Evolutionary conservation across 768 basidiomycete species (phyloP), one percentile per base, ranked within the genome.

Genomic region (Pleurotus giganteus): DNA sequence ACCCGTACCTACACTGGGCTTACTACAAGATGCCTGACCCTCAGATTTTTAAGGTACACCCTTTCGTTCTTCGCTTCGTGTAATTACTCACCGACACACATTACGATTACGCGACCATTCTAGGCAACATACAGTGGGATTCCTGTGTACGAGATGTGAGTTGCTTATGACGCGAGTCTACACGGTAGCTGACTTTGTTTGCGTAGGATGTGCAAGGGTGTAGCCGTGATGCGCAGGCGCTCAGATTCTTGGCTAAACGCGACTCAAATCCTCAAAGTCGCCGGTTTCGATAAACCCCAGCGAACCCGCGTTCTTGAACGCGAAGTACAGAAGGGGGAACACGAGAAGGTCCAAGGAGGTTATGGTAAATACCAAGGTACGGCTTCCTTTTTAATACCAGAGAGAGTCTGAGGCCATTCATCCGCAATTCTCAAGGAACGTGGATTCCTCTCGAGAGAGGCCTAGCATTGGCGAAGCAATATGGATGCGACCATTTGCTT

Each of bases 311-410:
- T 99, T 13, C 81, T 99, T 41, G 97, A 99, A 71, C 84, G 97
- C 60, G 97, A 99, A 72, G 88, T 99, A 5, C 97, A 99, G 69
- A 98, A 98, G 68, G 97, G 95, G 24, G 91, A 94, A 63, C 97
- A 99, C 70, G 96, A 98, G 73, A 99, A 99, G 69, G 95, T 99
- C 0, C 97, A 99, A 70, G 97, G 97, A 21, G 97, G 97, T 2
- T 99, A 98, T 70, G 97, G 97, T 61, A 99, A 99, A 73, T 98
- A 98, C 68, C 97, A 99, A 79, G 97, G 97, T 95, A 47, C 58
- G 81, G 47, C 41, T 55, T 52, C 55, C 58, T 42, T 56, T 29
- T 34, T 24, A 41, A 53, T 51, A 54, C 62, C 37, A 21, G 42
- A 51, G 47, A 53, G 60, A 51, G 53, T 62, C 56, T 58, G 54